phyloP scores from a whole-genome alignment of 1,139 yeast species.

The Debaryomyces coudertii region DNA sequence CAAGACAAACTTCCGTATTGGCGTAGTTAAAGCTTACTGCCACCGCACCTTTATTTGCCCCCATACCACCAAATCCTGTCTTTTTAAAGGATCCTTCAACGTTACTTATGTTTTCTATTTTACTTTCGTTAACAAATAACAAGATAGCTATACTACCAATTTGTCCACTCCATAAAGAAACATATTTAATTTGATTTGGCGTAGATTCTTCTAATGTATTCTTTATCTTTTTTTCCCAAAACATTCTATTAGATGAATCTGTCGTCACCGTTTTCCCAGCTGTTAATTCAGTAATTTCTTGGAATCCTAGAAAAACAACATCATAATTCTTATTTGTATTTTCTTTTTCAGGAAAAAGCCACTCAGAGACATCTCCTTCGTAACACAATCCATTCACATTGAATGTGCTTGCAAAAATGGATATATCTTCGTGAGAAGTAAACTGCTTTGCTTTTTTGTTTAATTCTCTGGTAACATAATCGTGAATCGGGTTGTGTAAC shows the following conservation, averaged over 20 bases:
- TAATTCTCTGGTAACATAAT: conserved; percentile 60
- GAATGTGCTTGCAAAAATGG: conserved; percentile 66
- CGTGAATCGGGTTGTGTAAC: conserved; percentile 74
- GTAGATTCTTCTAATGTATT: conserved; percentile 52
- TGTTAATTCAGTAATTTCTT: conserved; percentile 89
- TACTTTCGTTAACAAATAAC: conserved; percentile 62
- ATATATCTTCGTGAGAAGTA: conserved; percentile 53
- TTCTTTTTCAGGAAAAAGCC: conserved; percentile 56
- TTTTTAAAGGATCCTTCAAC: conserved; percentile 82
- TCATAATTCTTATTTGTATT: conserved; percentile 46
- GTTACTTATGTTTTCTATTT: conserved; percentile 54
- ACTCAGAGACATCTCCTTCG: conserved; percentile 54
- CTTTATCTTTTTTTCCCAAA: conserved; percentile 79
- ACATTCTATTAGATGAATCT: conserved; percentile 67
- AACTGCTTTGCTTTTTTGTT: conserved; percentile 51
- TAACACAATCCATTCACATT: conserved; percentile 66
- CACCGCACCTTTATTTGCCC: conserved; percentile 95
- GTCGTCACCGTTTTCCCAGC: conserved; percentile 88
- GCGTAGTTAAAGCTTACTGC: conserved; percentile 81
- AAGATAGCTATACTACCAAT: conserved; percentile 88
- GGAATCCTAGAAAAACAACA: conserved; percentile 80
- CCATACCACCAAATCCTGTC: conserved; percentile 92
- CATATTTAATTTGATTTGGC: conserved; percentile 52
- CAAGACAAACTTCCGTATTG: conserved; percentile 73
- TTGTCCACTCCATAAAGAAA: conserved; percentile 81